Base-by-base conservation (phyloP, 1,284 basidiomycete species). In the Cutaneotrichosporon cavernicola region DNA sequence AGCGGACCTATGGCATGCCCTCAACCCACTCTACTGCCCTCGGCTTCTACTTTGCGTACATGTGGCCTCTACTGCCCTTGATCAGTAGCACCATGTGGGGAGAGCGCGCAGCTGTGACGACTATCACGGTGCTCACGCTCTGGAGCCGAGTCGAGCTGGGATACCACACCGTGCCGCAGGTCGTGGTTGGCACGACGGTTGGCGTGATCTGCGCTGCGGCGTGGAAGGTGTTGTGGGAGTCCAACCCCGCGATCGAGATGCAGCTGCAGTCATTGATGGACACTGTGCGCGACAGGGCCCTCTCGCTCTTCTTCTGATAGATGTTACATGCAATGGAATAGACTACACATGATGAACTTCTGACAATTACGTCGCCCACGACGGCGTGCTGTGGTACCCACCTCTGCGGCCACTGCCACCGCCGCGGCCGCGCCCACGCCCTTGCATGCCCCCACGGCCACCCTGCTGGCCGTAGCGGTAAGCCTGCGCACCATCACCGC, bases 11-110 rank as follows among this genome's bases (percentile, higher is more conserved):
- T 73, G 91, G 90, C 4, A 93, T 94, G 91, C 92, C 92, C 4
- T 91, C 89, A 60, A 94, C 92, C 3, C 92, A 95, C 76, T 89
- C 90, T 5, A 89, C 90, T 4, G 83, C 85, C 1, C 89, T 91
- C 68, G 83, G 85, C 0, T 93, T 86, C 80, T 90, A 86, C 75
- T 86, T 86, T 18, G 81, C 84, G 7, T 93, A 89, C 73, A 84
- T 89, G 47, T 72, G 84, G 22, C 83, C 92, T 11, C 81, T 49
- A 81, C 83, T 76, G 81, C 89, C 51, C 85, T 87, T 36, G 49
- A 84, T 61, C 82, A 81, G 83, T 0, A 83, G 83, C 1, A 34
- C 85, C 4, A 46, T 79, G 83, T 16, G 67, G 87, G 5, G 85
- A 86, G 63, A 68, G 52, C 38, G 58, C 1, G 11, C 11, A 5